These are phyloP conservation scores for Coemansia sp. DNA, from an alignment of 192 early-diverging fungal genomes.

Conservation along the genomic window DNA sequence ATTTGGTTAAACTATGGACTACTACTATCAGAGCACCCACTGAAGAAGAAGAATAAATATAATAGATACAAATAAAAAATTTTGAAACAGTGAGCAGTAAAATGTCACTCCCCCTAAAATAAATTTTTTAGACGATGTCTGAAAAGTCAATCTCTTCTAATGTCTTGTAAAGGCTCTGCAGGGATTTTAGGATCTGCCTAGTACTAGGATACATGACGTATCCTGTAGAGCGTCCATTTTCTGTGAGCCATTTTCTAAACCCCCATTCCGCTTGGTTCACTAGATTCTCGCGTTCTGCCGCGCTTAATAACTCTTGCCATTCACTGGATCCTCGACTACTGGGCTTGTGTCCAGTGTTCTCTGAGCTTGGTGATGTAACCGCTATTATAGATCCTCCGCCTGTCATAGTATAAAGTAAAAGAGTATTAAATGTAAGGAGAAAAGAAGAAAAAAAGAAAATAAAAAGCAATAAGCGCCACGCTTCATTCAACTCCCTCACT, in stretches of 20 bases:
- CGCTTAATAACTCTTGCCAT: constrained; percentile 16
- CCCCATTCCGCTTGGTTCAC: constrained; percentile 46
- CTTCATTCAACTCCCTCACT: not conserved
- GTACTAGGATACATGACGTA: constrained; percentile 54
- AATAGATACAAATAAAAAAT: not conserved
- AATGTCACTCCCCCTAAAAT: too few species aligned
- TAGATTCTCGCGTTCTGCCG: constrained; percentile 32
- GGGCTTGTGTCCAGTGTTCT: not conserved
- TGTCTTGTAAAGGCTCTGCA: constrained; percentile 25
- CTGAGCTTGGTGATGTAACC: constrained; percentile 26
- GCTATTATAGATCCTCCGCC: constrained; percentile 29
- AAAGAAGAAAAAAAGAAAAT: not conserved
- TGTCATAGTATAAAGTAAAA: not conserved
- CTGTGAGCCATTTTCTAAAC: constrained; percentile 42
- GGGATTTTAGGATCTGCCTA: constrained; percentile 46
- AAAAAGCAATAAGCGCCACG: not conserved
- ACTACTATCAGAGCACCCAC: not conserved
- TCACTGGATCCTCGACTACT: not conserved
- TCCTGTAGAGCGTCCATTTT: constrained; percentile 27
- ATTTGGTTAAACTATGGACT: constrained; percentile 43
- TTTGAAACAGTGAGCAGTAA: too few species aligned
- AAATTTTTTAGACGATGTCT: constrained; percentile 24
- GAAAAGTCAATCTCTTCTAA: constrained; percentile 46
- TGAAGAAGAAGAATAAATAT: constrained; percentile 1
- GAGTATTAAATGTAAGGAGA: not conserved